phyloP scores from a whole-genome alignment of 768 basidiomycete species.

The Boletellus emodensis region DNA sequence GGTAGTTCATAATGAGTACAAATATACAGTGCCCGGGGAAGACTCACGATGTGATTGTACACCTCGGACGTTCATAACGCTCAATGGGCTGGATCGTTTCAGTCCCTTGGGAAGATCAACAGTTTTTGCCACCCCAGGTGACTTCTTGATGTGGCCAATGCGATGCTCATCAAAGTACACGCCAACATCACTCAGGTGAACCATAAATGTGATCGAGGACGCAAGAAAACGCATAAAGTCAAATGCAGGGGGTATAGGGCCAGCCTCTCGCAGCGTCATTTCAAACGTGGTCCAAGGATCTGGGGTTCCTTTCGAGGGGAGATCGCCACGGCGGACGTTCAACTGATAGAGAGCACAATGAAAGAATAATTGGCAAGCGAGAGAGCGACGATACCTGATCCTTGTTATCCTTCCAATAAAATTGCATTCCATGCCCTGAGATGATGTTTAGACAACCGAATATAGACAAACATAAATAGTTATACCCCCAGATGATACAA shows the following conservation, averaged over 20 bases:
- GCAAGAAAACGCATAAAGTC: conserved; percentile 88
- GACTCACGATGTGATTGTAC: conserved; percentile 61
- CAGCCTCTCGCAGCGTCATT: conserved; percentile 80
- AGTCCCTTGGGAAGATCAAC: conserved; percentile 55
- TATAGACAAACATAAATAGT: background rate
- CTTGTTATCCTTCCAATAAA: conserved; percentile 93
- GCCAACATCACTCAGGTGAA: conserved; percentile 66
- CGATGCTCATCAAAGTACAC: conserved; percentile 80
- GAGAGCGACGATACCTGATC: conserved; percentile 57
- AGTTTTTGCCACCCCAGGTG: conserved; percentile 46
- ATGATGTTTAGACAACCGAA: background rate
- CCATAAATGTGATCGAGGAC: conserved; percentile 93
- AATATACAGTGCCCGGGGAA: background rate
- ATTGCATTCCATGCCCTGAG: conserved; percentile 86
- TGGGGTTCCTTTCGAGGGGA: conserved; percentile 39
- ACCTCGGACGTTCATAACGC: conserved; percentile 64
- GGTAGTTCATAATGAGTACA: background rate
- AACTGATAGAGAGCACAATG: conserved; percentile 42
- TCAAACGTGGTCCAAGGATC: conserved; percentile 82
- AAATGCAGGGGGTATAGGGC: conserved; percentile 75
- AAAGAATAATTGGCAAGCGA: background rate
- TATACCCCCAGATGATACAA: conserved; percentile 75
- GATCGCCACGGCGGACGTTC: conserved; percentile 73
- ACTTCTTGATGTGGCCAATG: conserved; percentile 64
- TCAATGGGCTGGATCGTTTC: conserved; percentile 49